These are phyloP conservation scores for Mesotaenium endlicherianum DNA, from an alignment of 139 green algal genomes.

Conservation along the genomic window DNA sequence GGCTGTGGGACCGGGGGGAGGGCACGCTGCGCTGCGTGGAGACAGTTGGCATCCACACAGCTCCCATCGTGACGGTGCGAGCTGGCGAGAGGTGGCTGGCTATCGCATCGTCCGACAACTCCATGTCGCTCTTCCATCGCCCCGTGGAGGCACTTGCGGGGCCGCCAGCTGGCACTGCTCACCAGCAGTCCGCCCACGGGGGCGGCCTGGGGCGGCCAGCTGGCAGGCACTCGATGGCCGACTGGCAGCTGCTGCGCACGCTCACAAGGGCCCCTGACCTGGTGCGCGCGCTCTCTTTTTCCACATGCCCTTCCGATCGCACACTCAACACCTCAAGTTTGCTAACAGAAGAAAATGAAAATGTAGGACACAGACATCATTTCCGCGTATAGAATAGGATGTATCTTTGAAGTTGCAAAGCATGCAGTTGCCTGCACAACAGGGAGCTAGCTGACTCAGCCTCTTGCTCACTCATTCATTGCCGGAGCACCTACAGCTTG, in stretches of 20 bases:
- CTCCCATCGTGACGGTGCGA: slow-evolving; percentile 7
- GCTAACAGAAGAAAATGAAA: too few relatives aligned
- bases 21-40: slow-evolving; percentile 16
- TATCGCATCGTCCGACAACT: slow-evolving; percentile 26
- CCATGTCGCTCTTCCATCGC: slow-evolving; percentile 32
- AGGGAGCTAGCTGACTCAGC: too few relatives aligned
- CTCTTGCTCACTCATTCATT: too few relatives aligned
- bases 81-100: slow-evolving; percentile 6
- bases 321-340: too few relatives aligned
- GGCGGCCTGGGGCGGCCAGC: background rate
- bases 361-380: too few relatives aligned
- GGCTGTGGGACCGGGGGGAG: slow-evolving; percentile 18
- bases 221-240: slow-evolving; percentile 11
- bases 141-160: background rate
- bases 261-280: slow-evolving; percentile 1
- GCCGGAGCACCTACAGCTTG: too few relatives aligned
- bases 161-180: background rate
- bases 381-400: too few relatives aligned
- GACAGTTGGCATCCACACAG: slow-evolving; percentile 3
- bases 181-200: background rate
- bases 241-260: slow-evolving; percentile 2
- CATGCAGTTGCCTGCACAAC: too few relatives aligned
- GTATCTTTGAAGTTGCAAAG: too few relatives aligned
- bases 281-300: background rate
- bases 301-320: background rate